Conservation (phyloP, 73 alveolate genomes). For the Uronychia binucleata region DNA sequence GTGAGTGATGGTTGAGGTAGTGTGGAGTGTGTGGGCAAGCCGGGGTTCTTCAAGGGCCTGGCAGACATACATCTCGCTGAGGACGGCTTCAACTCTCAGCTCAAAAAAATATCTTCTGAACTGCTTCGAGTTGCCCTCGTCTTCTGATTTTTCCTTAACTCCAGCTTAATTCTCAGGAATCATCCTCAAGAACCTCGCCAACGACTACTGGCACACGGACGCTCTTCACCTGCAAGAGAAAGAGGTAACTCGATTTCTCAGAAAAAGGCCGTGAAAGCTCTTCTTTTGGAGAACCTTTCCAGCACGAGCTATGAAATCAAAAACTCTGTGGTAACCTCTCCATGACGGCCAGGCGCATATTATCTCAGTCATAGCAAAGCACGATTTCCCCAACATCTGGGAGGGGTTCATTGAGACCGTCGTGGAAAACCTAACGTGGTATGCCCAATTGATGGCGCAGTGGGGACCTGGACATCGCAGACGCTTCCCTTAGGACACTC, state of each 20-base stretch:
- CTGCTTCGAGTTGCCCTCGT: neutral
- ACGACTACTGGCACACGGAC: conserved; percentile 18
- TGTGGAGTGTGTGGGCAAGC: conserved; percentile 2
- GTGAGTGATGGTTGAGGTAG: no score
- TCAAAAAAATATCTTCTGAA: conserved; percentile 39
- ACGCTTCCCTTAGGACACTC: conserved; percentile 34
- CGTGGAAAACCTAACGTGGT: conserved; percentile 16
- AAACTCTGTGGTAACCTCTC: neutral
- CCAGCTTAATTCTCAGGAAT: conserved; percentile 24
- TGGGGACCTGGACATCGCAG: conserved; percentile 18
- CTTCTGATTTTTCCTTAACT: conserved; percentile 8
- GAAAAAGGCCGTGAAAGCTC: conserved; percentile 1
- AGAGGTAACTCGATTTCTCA: neutral
- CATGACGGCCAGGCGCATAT: conserved; percentile 9
- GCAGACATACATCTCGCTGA: conserved; percentile 1
- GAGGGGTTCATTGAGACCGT: conserved; percentile 45
- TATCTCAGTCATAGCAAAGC: conserved; percentile 13
- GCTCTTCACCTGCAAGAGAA: conserved; percentile 3
- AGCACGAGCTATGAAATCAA: neutral
- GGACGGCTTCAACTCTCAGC: neutral
- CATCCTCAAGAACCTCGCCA: conserved; percentile 14
- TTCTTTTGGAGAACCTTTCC: neutral
- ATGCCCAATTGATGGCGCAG: neutral
- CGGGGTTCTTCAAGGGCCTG: neutral
- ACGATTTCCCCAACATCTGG: conserved; percentile 58